phyloP scores from a whole-genome alignment of 495 filamentous ascomycete species.

The Emericellopsis terricola region DNA sequence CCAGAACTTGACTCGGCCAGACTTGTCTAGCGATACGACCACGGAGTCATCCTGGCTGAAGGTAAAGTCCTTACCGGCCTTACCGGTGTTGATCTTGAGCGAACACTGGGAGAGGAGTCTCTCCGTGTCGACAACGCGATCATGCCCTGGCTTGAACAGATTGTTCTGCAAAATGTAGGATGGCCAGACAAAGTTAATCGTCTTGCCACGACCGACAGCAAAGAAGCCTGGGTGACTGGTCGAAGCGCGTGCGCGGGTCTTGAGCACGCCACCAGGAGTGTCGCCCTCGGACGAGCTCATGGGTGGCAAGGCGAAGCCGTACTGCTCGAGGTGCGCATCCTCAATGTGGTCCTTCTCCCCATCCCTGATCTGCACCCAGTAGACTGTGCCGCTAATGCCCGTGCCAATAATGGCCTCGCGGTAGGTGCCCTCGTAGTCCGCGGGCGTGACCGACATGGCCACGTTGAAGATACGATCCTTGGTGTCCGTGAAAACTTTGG shows the following conservation, averaged over 20 bases:
- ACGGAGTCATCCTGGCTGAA: constrained; percentile 93
- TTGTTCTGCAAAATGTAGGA: constrained; percentile 50
- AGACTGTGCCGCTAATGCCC: constrained; percentile 82
- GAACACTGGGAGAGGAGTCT: constrained; percentile 72
- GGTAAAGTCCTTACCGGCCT: constrained; percentile 93
- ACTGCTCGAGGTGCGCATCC: constrained; percentile 48
- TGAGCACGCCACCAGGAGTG: constrained; percentile 73
- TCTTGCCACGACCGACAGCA: constrained; percentile 86
- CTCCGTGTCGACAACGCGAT: constrained; percentile 62
- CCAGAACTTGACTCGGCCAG: constrained; percentile 90
- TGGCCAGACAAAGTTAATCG: constrained; percentile 80
- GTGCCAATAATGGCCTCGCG: constrained; percentile 77
- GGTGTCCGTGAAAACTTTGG: constrained; percentile 71
- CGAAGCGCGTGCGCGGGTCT: constrained; percentile 84
- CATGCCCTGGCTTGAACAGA: constrained; percentile 51
- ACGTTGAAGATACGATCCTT: constrained; percentile 90
- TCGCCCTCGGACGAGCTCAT: constrained; percentile 58
- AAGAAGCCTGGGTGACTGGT: constrained; percentile 81
- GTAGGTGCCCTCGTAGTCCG: constrained; percentile 21
- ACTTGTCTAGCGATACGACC: constrained; percentile 92
- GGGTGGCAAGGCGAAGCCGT: constrained; percentile 69
- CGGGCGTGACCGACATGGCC: constrained; percentile 46
- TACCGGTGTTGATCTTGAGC: constrained; percentile 86
- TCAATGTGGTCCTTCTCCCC: constrained; percentile 57
- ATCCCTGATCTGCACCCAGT: constrained; percentile 66